These are phyloP conservation scores for Zizania palustris DNA, from an alignment of 202 grass and related monocot genomes.

Conservation along the genomic window DNA sequence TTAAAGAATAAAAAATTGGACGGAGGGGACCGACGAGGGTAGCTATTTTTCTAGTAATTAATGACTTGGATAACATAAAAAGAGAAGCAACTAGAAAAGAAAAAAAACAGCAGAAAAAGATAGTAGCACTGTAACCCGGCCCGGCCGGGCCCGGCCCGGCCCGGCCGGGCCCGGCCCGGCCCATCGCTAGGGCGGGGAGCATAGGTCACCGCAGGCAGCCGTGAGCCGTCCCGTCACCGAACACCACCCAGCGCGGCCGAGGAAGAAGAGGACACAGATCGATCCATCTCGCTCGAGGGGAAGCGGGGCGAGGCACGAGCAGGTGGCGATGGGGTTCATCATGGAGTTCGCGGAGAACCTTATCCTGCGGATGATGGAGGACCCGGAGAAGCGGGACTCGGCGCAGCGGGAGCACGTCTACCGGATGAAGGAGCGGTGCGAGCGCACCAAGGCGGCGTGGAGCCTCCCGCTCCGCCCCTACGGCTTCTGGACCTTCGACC, in stretches of 20 bases:
- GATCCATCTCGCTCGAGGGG: too few species aligned
- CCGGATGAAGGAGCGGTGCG: slow-evolving; percentile 80
- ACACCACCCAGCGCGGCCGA: background rate
- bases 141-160: too few species aligned
- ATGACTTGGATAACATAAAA: too few species aligned
- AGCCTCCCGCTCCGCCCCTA: slow-evolving; percentile 81
- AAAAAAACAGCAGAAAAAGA: too few species aligned
- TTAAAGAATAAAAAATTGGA: too few species aligned
- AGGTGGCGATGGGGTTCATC: slow-evolving; percentile 71
- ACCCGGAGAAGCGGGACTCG: slow-evolving; percentile 75
- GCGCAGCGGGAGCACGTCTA: slow-evolving; percentile 80
- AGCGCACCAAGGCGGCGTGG: slow-evolving; percentile 85
- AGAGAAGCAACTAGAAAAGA: too few species aligned
- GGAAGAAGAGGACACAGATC: background rate
- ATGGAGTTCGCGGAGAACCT: slow-evolving; percentile 99
- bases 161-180: too few species aligned
- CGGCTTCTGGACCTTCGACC: slow-evolving; percentile 96
- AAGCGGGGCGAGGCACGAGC: too few species aligned
- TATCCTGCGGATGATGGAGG: slow-evolving; percentile 93
- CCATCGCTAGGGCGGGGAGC: background rate
- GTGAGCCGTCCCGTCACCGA: background rate
- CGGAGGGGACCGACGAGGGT: too few species aligned
- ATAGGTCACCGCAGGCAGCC: background rate
- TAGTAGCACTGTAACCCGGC: too few species aligned
- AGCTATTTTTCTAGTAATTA: too few species aligned